Evolutionary conservation across 208 protist genomes (phyloP), one percentile per base, ranked within the genome.

Genomic region (Trypanosoma boissoni): DNA sequence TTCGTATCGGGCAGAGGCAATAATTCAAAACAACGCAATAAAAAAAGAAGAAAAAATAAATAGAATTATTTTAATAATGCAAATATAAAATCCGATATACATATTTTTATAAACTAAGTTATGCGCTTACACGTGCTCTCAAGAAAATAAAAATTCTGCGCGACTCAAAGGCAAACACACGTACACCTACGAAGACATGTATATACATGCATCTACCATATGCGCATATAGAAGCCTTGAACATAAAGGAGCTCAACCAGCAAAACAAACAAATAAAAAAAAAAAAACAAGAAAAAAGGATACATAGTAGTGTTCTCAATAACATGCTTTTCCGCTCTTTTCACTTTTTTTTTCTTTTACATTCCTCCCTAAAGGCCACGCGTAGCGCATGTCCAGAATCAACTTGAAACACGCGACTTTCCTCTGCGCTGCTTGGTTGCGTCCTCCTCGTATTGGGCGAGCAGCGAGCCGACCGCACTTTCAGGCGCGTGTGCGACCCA

Each of bases 381-480:
- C 23, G 14, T 49, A 26, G 24, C 6, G 16, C 21, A 31, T 39
- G 2, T 34, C 9, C 1, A 26, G 4, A 18, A 20, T 51, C 43
- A 55, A 42, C 45, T 64, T 28, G 5, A 18, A 5, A 7, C 23
- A 31, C 43, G 62, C 23, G 29, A 5, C 4, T 56, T 54, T 9
- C 44, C 26, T 31, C 56, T 70, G 10, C 9, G 32, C 26, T 56
- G 64, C 20, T 58, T 63, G 24, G 3, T 12, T n/a, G 18, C 7
- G 0, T 64, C 55, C 0, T 70, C 64, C 23, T 70, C 64, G n/a
- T 37, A 51, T 1, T 24, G 10, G 16, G 29, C 41, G 24, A 61
- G 45, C 1, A 70, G 49, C 9, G 56, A 52, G 18, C 50, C 1
- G 1, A 53, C 14, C 8, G 56, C 1, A 28, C 41, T 27, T 21